Conservation (phyloP, 306 rosid genomes). For the Elaeagnus macrophylla region DNA sequence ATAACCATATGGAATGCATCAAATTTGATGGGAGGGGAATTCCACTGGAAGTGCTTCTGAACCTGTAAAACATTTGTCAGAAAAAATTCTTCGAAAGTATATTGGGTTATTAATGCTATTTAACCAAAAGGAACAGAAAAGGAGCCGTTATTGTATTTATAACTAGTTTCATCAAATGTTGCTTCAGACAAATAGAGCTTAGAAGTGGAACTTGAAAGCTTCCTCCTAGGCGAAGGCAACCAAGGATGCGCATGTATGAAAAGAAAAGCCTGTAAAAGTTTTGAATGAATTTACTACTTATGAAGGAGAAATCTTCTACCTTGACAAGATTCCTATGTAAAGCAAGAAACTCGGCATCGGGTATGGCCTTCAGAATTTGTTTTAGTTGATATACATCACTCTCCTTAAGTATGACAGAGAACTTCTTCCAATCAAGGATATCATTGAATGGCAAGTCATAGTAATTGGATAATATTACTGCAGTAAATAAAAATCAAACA, state of each 20-base stretch:
- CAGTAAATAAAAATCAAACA: slow-evolving; percentile 29
- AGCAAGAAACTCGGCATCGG: slow-evolving; percentile 47
- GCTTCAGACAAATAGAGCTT: too few relatives aligned
- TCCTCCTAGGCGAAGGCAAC: too few relatives aligned
- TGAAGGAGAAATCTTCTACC: slow-evolving; percentile 30
- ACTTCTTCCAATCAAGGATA: slow-evolving; percentile 82
- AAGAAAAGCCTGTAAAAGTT: background rate
- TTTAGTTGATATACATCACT: slow-evolving; percentile 74
- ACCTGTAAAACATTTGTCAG: slow-evolving; percentile 41
- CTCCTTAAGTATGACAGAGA: slow-evolving; percentile 72
- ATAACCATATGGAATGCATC: slow-evolving; percentile 96
- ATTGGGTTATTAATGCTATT: background rate
- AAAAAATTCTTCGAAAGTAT: slow-evolving; percentile 1
- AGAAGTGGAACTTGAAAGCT: too few relatives aligned
- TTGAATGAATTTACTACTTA: background rate
- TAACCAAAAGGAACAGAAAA: background rate
- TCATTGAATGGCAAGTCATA: slow-evolving; percentile 96
- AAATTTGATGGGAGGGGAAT: slow-evolving; percentile 62
- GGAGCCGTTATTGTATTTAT: too few relatives aligned
- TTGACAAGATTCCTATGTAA: slow-evolving; percentile 68
- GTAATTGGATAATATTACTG: slow-evolving; percentile 87
- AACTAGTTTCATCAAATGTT: too few relatives aligned
- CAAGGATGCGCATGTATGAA: background rate
- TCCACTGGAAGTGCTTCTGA: slow-evolving; percentile 94
- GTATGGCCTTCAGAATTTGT: slow-evolving; percentile 67